phyloP scores from a whole-genome alignment of 192 early-diverging fungal species.

The Umbelopsis sp. region DNA sequence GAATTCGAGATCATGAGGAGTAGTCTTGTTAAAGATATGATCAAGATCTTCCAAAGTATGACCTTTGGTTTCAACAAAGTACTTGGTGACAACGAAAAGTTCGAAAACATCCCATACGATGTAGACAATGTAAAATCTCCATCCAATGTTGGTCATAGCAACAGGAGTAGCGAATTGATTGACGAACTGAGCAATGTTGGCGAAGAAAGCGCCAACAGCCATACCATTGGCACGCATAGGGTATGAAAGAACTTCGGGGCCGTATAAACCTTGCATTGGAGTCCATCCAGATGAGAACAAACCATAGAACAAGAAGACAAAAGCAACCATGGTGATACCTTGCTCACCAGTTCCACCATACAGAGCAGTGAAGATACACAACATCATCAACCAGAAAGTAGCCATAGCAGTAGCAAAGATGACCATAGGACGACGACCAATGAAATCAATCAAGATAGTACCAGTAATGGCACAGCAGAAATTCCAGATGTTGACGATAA shows the following conservation, averaged over 20 bases:
- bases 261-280: constrained; percentile 49
- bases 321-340: constrained; percentile 29
- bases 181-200: constrained; percentile 42
- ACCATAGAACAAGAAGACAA: constrained; percentile 44
- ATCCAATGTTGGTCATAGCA: constrained; percentile 25
- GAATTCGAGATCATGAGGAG: not conserved
- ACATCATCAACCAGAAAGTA: constrained; percentile 14
- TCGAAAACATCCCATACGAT: constrained; percentile 23
- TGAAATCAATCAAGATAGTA: constrained; percentile 34
- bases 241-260: constrained; percentile 46
- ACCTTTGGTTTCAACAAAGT: constrained; percentile 70
- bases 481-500: constrained; percentile 27
- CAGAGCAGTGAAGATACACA: constrained; percentile 9
- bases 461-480: constrained; percentile 44
- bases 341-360: constrained; percentile 24
- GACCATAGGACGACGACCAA: constrained; percentile 41
- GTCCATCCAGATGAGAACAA: constrained; percentile 52
- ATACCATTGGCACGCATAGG: constrained; percentile 49
- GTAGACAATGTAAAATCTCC: constrained; percentile 32
- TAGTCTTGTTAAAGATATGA: constrained; percentile 54
- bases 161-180: constrained; percentile 17
- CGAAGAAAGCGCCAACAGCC: constrained; percentile 40
- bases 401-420: constrained; percentile 37
- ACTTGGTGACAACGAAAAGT: constrained; percentile 23
- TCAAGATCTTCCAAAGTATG: constrained; percentile 84